These are phyloP conservation scores for Nematodospora valgi DNA, from an alignment of 805 yeast genomes.

Conservation along the genomic window DNA sequence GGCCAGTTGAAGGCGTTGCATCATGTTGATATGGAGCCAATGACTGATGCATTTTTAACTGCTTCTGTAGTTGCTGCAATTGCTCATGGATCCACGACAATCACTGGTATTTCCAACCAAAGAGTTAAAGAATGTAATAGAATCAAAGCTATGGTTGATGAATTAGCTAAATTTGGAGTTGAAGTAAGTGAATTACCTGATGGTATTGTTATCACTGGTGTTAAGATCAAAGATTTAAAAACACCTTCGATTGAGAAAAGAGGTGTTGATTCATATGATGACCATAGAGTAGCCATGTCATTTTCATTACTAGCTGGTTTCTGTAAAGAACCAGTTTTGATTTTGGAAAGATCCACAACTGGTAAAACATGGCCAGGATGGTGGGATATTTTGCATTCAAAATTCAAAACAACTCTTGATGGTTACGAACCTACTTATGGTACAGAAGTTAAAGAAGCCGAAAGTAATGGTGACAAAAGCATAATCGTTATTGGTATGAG, in stretches of 20 bases:
- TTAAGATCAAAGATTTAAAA: slow-evolving; percentile 46
- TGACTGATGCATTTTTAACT: slow-evolving; percentile 98
- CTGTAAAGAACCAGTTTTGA: slow-evolving; percentile 57
- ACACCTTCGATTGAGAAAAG: slow-evolving; percentile 49
- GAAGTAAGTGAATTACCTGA: slow-evolving; percentile 80
- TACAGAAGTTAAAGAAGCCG: slow-evolving; percentile 1
- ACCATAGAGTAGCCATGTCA: slow-evolving; percentile 98
- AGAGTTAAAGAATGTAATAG: slow-evolving; percentile 97
- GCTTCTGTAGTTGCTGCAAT: slow-evolving; percentile 97
- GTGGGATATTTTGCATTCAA: slow-evolving; percentile 90
- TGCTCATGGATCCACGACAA: slow-evolving; percentile 65
- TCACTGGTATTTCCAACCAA: slow-evolving; percentile 96
- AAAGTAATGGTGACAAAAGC: slow-evolving; percentile 43
- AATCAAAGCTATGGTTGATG: slow-evolving; percentile 89
- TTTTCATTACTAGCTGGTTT: slow-evolving; percentile 84
- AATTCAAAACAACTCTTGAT: slow-evolving; percentile 60
- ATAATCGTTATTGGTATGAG: slow-evolving; percentile 93
- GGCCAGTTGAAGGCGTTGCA: slow-evolving; percentile 69
- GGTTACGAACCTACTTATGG: slow-evolving; percentile 59
- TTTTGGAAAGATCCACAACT: slow-evolving; percentile 87
- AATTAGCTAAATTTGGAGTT: slow-evolving; percentile 89
- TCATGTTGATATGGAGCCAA: slow-evolving; percentile 95
- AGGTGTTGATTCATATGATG: slow-evolving; percentile 82
- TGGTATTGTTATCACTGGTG: slow-evolving; percentile 85
- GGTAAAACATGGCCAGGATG: slow-evolving; percentile 99